Conservation (phyloP, 2,329 filamentous ascomycete genomes). For the Pseudogymnoascus sp. region DNA sequence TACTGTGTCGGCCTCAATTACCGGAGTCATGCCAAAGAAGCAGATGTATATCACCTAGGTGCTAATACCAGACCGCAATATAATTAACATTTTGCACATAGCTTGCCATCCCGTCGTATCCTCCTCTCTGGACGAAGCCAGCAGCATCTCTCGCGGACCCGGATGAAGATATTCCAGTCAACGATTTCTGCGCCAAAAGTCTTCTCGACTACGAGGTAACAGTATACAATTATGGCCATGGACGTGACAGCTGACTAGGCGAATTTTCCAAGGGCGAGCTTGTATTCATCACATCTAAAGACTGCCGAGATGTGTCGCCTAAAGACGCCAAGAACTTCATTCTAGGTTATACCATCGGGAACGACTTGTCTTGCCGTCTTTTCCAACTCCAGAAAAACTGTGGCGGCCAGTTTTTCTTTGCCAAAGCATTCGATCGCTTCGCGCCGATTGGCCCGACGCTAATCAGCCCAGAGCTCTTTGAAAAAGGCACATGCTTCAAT, state of each 20-base stretch:
- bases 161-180: constrained; percentile 7
- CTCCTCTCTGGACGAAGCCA: constrained; percentile 12
- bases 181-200: constrained; percentile 5
- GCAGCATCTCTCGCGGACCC: constrained; percentile 4
- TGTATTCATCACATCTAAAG: neutral
- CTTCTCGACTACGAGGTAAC: constrained; percentile 13
- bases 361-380: constrained; percentile 26
- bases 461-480: constrained; percentile 6
- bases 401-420: constrained; percentile 38
- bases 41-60: too few relatives aligned
- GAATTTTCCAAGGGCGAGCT: constrained; percentile 8
- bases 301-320: too few relatives aligned
- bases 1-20: too few relatives aligned
- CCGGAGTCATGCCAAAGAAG: too few relatives aligned
- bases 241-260: too few relatives aligned
- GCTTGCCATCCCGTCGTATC: neutral
- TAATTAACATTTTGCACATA: too few relatives aligned
- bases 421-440: constrained; percentile 40
- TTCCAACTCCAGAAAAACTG: constrained; percentile 25
- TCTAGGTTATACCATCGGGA: neutral
- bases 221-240: too few relatives aligned
- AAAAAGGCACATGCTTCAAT: constrained; percentile 17
- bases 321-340: neutral
- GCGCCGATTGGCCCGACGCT: constrained; percentile 36
- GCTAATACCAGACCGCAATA: too few relatives aligned